Evolutionary conservation across 192 early-diverging fungal genomes (phyloP), one percentile per base, ranked within the genome.

Genomic region (Entrophospora sp.): DNA sequence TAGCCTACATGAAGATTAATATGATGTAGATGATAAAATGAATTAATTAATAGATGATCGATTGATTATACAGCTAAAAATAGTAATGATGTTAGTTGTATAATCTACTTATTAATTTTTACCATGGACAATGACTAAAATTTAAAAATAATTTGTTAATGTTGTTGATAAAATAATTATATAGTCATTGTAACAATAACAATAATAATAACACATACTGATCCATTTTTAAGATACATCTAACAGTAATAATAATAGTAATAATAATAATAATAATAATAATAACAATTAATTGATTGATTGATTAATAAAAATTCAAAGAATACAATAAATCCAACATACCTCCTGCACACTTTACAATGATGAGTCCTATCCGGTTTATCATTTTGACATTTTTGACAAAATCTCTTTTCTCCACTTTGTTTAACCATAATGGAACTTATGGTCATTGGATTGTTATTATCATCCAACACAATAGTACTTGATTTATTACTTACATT

Each of bases 281-380:
- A n/a, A n/a, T 52, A 66, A 37, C 63, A 67, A 51, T 44, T 45
- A 12, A 4, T 37, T 12, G 36, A 1, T 27, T 48, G 13, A 13
- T 5, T n/a, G n/a, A n/a, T n/a, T n/a, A n/a, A n/a, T n/a, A n/a
- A n/a, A n/a, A n/a, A n/a, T 66, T 31, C 49, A 56, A 44, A 13
- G 25, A 49, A 32, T 24, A 18, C 4, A 32, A 28, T 6, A 14
- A 35, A 48, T 45, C 12, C 6, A 37, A 35, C 28, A 56, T 5
- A 49, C 31, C 59, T 22, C 69, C 64, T 66, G 25, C 60, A 61
- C 4, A 61, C 49, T 38, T 49, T 45, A 52, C 75, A 76, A 58
- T 76, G 75, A 64, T 76, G 75, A n/a, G 75, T 71, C 24, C 75
- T 51, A 52, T 76, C 75, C 22, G 75, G 75, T 35, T 76, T 76